Percentiles rank a stretch among this genome's conserved stretches.
Evolutionary conservation across 179 eudicot genomes (phyloP).

Genomic region (Spergularia azorica): DNA sequence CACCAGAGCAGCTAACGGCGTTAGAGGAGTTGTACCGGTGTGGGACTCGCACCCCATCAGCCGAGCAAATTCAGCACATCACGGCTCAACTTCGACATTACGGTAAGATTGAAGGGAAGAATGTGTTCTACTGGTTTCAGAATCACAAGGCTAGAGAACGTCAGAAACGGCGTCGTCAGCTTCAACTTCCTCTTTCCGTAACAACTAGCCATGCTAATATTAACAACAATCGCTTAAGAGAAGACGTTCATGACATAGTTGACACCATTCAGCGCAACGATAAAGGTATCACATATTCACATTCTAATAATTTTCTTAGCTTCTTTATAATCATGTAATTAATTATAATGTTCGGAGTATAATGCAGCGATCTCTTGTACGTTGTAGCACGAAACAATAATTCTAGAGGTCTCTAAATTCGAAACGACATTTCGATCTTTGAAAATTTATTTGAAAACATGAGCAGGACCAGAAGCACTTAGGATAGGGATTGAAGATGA

Average conservation of each 20-base stretch:
- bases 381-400: too few species aligned
- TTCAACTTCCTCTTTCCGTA: constrained; percentile 30
- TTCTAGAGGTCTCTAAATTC: too few species aligned
- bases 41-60: constrained; percentile 77
- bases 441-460: constrained; percentile 5
- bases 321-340: too few species aligned
- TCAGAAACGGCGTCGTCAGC: constrained; percentile 76
- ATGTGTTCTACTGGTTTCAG: constrained; percentile 69
- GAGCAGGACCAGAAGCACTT: constrained; percentile 41
- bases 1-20: constrained; percentile 68
- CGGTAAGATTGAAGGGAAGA: constrained; percentile 72
- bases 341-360: too few species aligned
- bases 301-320: too few species aligned
- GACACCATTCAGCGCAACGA: too few species aligned
- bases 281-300: too few species aligned
- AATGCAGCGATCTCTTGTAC: too few species aligned
- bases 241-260: too few species aligned
- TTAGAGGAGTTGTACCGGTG: constrained; percentile 68
- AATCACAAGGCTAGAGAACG: constrained; percentile 79
- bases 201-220: constrained; percentile 7
- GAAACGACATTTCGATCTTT: too few species aligned
- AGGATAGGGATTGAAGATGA: constrained; percentile 51
- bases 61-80: constrained; percentile 80
- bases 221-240: neutral
- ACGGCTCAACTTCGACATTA: constrained; percentile 67